Evolutionary conservation across 768 basidiomycete species (phyloP), one percentile per base, ranked within the genome.

Genomic region (Leccinum aurantiacum): DNA sequence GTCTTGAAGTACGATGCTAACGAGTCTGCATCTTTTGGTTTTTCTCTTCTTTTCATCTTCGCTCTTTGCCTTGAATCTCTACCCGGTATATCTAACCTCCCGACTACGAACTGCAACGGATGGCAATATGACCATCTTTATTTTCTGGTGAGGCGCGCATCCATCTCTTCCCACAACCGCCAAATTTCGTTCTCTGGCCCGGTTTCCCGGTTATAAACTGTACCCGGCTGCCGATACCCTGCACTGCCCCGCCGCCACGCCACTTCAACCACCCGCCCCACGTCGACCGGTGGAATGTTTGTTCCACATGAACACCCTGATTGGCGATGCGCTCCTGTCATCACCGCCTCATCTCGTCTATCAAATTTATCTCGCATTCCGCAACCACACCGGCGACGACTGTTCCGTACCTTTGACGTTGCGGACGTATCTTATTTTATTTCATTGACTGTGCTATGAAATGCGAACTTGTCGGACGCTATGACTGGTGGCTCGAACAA

Each of bases 241-340:
- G 33, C 63, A 63, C 58, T 59, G 56, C 57, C 61, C 33, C 48
- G 29, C 59, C 63, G 69, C 49, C n/a, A 27, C 37, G 25, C 54
- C 57, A 60, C 31, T n/a, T 49, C 31, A 11, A 54, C 59, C 37
- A n/a, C 48, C 44, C 41, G 15, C 50, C 29, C 29, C 25, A 56
- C 57, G 24, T 58, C 46, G 24, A 55, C 59, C 54, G 60, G 62
- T 52, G 51, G 47, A 54, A 47, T 58, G 50, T 17, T 44, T 31
- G 29, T 50, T 52, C 54, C 48, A 35, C 60, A 33, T 61, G 58
- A 57, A 58, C 50, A 31, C 57, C 14, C 14, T 52, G 55, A 48
- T 59, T 66, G 66, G 69, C 61, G 62, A 24, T 59, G 61, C 51
- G 33, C 19, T 54, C 24, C 46, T 37, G 31, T 50, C 35, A 9